These are phyloP conservation scores for Gynandropsis gynandra DNA, from an alignment of 345 rosid genomes.

Conservation along the genomic window DNA sequence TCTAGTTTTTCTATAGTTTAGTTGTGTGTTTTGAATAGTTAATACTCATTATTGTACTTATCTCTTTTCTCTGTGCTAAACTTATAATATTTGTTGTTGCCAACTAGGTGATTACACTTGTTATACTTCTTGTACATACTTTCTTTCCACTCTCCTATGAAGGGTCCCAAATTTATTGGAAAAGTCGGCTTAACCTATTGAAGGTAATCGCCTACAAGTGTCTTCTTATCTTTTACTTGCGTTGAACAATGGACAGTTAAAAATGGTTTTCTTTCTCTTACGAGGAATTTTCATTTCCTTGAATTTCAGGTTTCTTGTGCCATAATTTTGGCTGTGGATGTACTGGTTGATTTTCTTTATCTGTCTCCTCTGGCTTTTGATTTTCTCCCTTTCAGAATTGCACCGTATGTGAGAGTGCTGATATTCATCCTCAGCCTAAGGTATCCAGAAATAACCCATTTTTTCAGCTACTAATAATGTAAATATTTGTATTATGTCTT, in stretches of 20 bases:
- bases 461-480: background rate
- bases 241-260: background rate
- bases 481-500: slow-evolving; percentile 2
- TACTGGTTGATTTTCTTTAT: slow-evolving; percentile 62
- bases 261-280: background rate
- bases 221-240: slow-evolving; percentile 12
- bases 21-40: slow-evolving; percentile 3
- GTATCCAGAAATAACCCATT: slow-evolving; percentile 31
- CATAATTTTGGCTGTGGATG: slow-evolving; percentile 62
- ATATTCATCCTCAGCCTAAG: slow-evolving; percentile 67
- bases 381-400: slow-evolving; percentile 75
- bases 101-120: slow-evolving; percentile 41
- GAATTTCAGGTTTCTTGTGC: slow-evolving; percentile 61
- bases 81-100: background rate
- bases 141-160: slow-evolving; percentile 72
- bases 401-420: slow-evolving; percentile 81
- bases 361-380: slow-evolving; percentile 60
- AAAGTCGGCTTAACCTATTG: slow-evolving; percentile 41
- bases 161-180: slow-evolving; percentile 61
- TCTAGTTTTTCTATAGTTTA: slow-evolving; percentile 1
- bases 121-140: slow-evolving; percentile 50
- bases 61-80: slow-evolving; percentile 15
- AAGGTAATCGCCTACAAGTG: slow-evolving; percentile 44
- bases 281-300: slow-evolving; percentile 5
- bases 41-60: slow-evolving; percentile 1